Base-by-base conservation (phyloP, 805 yeast genomes). In the Nakazawaea siamensis region DNA sequence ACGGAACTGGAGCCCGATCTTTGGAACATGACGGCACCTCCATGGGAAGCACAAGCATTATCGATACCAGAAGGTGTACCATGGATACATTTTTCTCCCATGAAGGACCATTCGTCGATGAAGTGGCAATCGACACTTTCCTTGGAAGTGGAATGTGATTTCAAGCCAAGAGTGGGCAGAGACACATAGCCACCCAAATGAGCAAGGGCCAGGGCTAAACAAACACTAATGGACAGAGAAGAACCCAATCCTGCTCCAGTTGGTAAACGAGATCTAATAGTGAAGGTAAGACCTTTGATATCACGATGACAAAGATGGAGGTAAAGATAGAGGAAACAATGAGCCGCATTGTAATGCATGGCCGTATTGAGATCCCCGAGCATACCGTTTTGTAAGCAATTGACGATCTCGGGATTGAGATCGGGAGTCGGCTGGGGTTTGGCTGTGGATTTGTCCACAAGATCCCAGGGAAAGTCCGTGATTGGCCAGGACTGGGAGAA, bases 51-150 rank as follows among this genome's bases (percentile, higher is more conserved):
- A 32, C 90, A 97, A 0, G 96, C 87, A 51, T 92, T 92, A 55
- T 92, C 98, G 35, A 92, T 86, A 10, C 98, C 98, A 14, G 94
- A 80, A 7, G 98, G 98, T 47, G 83, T 87, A 2, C 97, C 97
- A 52, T 90, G 97, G 46, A 88, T 83, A 52, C 97, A 86, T 52
- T 80, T 81, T 55, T 92, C 98, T 25, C 97, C 97, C 63, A 90
- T 67, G 44, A 81, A 81, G 1, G 97, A 78, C 95, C 95, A 88
- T 5, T 66, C 58, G 44, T 90, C 90, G 41, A 92, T 76, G 42
- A 77, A 70, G n/a, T 63, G 57, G 18, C 77, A 65, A 35, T 70
- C 78, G 4, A 51, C 55, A 27, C 47, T 52, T 27, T 61, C 63
- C 10, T 51, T 41, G 1, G 31, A 24, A 6, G 31, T 10, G 17